Conservation (phyloP, 2,329 filamentous ascomycete species). For the Alternaria consortialis region DNA sequence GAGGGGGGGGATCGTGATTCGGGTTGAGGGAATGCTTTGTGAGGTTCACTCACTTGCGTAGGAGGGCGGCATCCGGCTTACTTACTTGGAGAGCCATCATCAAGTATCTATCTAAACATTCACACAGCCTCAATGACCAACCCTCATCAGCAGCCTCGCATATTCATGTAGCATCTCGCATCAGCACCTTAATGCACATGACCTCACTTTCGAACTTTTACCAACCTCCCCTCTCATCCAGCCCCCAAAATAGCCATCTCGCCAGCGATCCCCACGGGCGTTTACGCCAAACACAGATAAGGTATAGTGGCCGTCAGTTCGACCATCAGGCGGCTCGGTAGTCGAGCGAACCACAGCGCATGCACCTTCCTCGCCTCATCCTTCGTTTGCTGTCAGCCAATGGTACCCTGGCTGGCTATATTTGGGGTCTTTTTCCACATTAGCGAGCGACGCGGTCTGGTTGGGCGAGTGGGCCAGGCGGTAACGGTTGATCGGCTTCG, state of each 20-base stretch:
- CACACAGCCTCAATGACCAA: not conserved
- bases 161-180: not conserved
- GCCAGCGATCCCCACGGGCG: conserved; percentile 5
- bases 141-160: not conserved
- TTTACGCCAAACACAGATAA: conserved; percentile 5
- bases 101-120: not conserved
- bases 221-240: not conserved
- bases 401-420: conserved; percentile 23
- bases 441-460: conserved; percentile 1
- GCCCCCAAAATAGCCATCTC: conserved; percentile 9
- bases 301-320: conserved; percentile 1
- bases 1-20: not conserved
- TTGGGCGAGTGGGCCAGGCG: conserved; percentile 19
- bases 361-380: not conserved
- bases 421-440: conserved; percentile 27
- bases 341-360: conserved; percentile 20
- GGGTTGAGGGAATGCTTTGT: not conserved
- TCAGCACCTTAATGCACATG: not conserved
- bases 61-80: not conserved
- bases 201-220: not conserved
- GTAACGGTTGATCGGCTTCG: conserved; percentile 13
- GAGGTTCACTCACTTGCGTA: not conserved
- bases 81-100: not conserved
- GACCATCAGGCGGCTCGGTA: conserved; percentile 22
- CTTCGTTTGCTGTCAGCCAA: conserved; percentile 9